Evolutionary conservation across 2,329 filamentous ascomycete species (phyloP), one percentile per base, ranked within the genome.

Genomic region (Ascochyta koolunga): DNA sequence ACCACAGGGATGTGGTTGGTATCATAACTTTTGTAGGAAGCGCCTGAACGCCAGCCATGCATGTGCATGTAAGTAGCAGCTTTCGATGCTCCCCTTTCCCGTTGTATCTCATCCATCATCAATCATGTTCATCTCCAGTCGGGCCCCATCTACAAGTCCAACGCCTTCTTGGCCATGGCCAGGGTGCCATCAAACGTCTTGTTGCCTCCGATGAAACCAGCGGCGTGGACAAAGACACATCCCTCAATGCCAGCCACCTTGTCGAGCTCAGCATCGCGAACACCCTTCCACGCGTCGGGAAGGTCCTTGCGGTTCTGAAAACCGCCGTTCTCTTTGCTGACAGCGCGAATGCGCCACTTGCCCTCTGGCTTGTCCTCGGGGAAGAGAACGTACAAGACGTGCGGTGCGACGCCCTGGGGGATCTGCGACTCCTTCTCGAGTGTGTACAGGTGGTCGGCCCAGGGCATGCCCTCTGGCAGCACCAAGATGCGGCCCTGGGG

Each of bases 181-280:
- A 91, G 83, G 22, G 87, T 93, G 25, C 95, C 95, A 58, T 96
- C 91, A 68, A 90, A 95, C 0, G 89, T 96, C 82, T 90, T 89
- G 77, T 97, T 96, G 2, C 95, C 95, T 16, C 95, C 95, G 70
- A 98, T 98, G 78, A 99, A 99, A 24, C 95, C 95, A 47, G 89
- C 88, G 3, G 93, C 93, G 73, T 99, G 95, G 25, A 97, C 89
- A 73, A 99, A 99, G 24, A 99, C 88, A 59, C 90, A 88, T 6
- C 93, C 91, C 5, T 80, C 79, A 24, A 91, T 80, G 31, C 87
- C 86, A 21, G 83, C 79, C 15, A 92, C 82, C 64, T 84, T 83
- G 74, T 93, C 91, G 47, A 99, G 81, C 75, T 93, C 87, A 65
- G 89, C 87, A 71, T 98, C 95, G 35, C 95, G 84, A 61, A 96